These are phyloP conservation scores for Daldinia bambusicola DNA, from an alignment of 495 filamentous ascomycete species.

Conservation along the genomic window DNA sequence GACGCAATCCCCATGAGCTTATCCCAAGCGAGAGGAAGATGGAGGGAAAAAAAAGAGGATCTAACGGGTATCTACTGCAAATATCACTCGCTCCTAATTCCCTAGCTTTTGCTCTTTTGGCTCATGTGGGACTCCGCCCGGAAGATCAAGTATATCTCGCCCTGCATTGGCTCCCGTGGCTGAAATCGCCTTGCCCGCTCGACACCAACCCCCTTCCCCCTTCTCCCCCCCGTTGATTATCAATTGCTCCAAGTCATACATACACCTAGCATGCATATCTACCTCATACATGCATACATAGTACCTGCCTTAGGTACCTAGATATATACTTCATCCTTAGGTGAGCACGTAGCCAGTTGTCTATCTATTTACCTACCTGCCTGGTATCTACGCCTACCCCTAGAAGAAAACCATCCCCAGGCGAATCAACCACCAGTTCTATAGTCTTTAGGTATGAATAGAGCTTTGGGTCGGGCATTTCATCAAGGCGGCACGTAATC, in stretches of 20 bases:
- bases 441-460: constrained; percentile 10
- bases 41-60: constrained; percentile 8
- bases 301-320: neutral
- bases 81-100: neutral
- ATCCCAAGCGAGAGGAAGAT: neutral
- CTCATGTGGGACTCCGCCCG: constrained; percentile 29
- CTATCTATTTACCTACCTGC: neutral
- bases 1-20: neutral
- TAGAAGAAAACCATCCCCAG: neutral
- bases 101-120: neutral
- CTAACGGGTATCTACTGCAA: constrained; percentile 26
- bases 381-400: neutral
- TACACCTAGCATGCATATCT: constrained; percentile 9
- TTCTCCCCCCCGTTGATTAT: constrained; percentile 30
- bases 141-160: constrained; percentile 26
- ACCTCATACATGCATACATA: neutral
- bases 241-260: constrained; percentile 43
- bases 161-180: constrained; percentile 43
- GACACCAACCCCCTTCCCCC: no score
- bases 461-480: constrained; percentile 36
- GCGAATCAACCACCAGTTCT: neutral
- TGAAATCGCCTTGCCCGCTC: constrained; percentile 28
- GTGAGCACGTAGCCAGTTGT: neutral
- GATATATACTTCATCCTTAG: neutral
- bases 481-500: constrained; percentile 43